Evolutionary conservation across 768 basidiomycete genomes (phyloP).

Genomic region (Leucosporidium scottii): DNA sequence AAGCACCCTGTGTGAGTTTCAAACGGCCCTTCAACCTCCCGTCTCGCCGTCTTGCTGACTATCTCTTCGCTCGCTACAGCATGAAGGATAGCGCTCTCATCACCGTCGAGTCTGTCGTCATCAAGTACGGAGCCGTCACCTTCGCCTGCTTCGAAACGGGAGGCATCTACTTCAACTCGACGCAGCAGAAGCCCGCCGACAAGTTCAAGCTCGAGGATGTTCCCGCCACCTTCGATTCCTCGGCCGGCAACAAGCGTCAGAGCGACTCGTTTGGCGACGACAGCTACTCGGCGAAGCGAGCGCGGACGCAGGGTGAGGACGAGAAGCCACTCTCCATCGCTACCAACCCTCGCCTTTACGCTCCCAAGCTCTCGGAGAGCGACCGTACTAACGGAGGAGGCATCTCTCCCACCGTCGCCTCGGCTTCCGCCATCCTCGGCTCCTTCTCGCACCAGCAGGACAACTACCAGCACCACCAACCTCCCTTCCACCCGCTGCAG

Average conservation of each 20-base stretch:
- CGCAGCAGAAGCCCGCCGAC: slow-evolving; percentile 9
- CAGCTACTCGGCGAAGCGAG: not conserved
- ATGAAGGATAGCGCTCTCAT: slow-evolving; percentile 31
- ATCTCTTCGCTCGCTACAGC: slow-evolving; percentile 5
- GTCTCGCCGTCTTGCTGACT: not conserved
- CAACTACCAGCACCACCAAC: not conserved
- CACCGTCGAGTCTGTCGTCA: slow-evolving; percentile 36
- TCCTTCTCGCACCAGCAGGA: slow-evolving; percentile 17
- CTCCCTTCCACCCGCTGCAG: too few species aligned
- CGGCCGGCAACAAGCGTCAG: slow-evolving; percentile 1
- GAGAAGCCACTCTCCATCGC: slow-evolving; percentile 12
- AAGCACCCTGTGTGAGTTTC: slow-evolving; percentile 36
- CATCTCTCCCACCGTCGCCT: slow-evolving; percentile 34
- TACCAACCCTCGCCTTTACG: not conserved
- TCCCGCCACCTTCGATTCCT: not conserved
- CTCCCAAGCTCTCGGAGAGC: slow-evolving; percentile 16
- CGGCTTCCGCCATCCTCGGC: slow-evolving; percentile 36
- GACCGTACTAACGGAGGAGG: slow-evolving; percentile 10
- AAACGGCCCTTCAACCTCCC: too few species aligned
- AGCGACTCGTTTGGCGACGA: not conserved
- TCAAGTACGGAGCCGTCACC: slow-evolving; percentile 33
- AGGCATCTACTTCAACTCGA: slow-evolving; percentile 25
- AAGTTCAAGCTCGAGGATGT: slow-evolving; percentile 29
- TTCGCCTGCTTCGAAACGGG: slow-evolving; percentile 37
- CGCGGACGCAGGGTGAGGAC: not conserved